These are phyloP conservation scores for Noccaea caerulescens DNA, from an alignment of 345 rosid genomes.

Conservation along the genomic window DNA sequence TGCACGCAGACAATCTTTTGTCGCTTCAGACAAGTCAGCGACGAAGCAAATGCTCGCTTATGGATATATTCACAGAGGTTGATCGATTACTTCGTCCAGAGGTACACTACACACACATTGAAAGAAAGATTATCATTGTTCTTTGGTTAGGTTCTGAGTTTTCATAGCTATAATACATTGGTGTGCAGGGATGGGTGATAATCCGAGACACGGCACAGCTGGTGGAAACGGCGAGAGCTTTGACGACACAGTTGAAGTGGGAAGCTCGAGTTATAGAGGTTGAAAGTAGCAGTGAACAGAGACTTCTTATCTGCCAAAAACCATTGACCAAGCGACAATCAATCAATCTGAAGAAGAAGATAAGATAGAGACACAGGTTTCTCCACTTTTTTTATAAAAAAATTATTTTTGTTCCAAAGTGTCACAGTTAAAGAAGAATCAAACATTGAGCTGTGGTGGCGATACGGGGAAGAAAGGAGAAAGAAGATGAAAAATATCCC, in stretches of 20 bases:
- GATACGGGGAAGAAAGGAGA: conserved; percentile 46
- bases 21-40: conserved; percentile 60
- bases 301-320: conserved; percentile 92
- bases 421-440: conserved; percentile 24
- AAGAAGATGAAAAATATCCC: conserved; percentile 34
- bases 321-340: conserved; percentile 77
- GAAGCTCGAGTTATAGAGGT: conserved; percentile 87
- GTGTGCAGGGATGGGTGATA: conserved; percentile 91
- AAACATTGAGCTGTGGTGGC: conserved; percentile 51
- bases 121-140: neutral
- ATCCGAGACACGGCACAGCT: conserved; percentile 73
- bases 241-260: conserved; percentile 79
- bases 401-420: conserved; percentile 30
- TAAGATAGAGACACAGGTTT: conserved; percentile 32
- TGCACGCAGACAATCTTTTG: conserved; percentile 82
- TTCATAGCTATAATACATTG: neutral
- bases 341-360: conserved; percentile 41
- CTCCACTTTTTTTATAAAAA: conserved; percentile 7
- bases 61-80: conserved; percentile 73
- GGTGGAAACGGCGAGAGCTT: conserved; percentile 77
- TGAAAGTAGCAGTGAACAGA: conserved; percentile 87
- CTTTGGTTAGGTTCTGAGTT: neutral
- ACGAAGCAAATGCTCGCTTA: conserved; percentile 53
- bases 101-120: conserved; percentile 49
- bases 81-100: conserved; percentile 98